Evolutionary conservation across 1,284 basidiomycete species (phyloP).

Genomic region (Leccinum fallax): DNA sequence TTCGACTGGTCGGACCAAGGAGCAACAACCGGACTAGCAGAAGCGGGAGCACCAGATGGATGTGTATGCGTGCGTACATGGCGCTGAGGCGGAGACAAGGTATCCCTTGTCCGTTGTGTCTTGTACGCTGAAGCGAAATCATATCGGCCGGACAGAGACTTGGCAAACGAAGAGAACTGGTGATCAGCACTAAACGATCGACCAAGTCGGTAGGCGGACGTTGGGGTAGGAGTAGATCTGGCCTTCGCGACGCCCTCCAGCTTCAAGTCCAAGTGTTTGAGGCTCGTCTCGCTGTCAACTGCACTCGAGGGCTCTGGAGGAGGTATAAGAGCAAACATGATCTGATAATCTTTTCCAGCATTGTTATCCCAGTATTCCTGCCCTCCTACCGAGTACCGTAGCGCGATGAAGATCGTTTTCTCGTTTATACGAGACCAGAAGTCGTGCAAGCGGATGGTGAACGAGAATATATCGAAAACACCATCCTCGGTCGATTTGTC

Average conservation of each 20-base stretch:
- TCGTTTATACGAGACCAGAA: constrained; percentile 74
- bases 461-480: constrained; percentile 68
- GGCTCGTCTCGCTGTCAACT: constrained; percentile 24
- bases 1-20: constrained; percentile 39
- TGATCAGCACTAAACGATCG: constrained; percentile 30
- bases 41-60: constrained; percentile 36
- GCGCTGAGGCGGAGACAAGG: constrained; percentile 28
- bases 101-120: constrained; percentile 42
- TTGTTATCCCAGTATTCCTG: constrained; percentile 94
- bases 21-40: constrained; percentile 26
- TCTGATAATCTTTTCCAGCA: constrained; percentile 75
- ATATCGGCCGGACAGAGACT: constrained; percentile 52
- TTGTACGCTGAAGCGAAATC: constrained; percentile 56
- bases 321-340: constrained; percentile 50
- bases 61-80: constrained; percentile 40
- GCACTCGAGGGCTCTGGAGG: constrained; percentile 20
- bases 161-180: constrained; percentile 27
- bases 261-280: constrained; percentile 53
- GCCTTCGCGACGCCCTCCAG: constrained; percentile 58
- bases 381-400: constrained; percentile 77
- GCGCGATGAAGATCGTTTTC: constrained; percentile 82
- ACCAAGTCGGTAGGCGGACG: constrained; percentile 21
- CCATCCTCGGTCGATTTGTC: constrained; percentile 62
- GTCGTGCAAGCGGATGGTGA: constrained; percentile 67
- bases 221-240: constrained; percentile 35